These are phyloP conservation scores for Clonostachys rhizophaga DNA, from an alignment of 2,329 filamentous ascomycete species.

Conservation along the genomic window DNA sequence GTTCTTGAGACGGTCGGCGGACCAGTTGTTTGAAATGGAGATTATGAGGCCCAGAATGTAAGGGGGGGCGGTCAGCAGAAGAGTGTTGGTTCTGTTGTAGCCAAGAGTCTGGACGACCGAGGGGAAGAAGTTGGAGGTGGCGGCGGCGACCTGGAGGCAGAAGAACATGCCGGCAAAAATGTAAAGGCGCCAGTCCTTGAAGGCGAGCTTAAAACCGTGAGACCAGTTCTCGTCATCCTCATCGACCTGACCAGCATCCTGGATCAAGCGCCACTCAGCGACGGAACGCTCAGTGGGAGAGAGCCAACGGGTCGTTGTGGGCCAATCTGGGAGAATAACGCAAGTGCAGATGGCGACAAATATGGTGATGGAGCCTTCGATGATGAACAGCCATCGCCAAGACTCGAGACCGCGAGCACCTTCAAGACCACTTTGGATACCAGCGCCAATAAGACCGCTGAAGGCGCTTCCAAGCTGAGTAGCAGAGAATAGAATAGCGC, in stretches of 20 bases:
- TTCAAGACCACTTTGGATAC: conserved; percentile 19
- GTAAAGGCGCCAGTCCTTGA: conserved; percentile 10
- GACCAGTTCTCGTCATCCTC: conserved; percentile 6
- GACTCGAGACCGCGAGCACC: conserved; percentile 46
- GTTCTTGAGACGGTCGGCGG: conserved; percentile 56
- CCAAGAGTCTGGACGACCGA: conserved; percentile 14
- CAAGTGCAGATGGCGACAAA: conserved; percentile 7
- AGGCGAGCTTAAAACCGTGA: conserved; percentile 12
- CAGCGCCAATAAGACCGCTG: conserved; percentile 11
- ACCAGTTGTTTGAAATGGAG: not conserved
- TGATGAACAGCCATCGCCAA: conserved; percentile 63
- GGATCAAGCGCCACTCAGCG: conserved; percentile 22
- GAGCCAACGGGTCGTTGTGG: conserved; percentile 4
- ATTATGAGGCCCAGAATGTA: conserved; percentile 13
- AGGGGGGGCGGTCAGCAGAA: conserved; percentile 16
- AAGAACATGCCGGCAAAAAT: conserved; percentile 1
- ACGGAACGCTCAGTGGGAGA: conserved; percentile 36
- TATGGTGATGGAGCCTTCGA: conserved; percentile 45
- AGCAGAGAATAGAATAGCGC: conserved; percentile 13
- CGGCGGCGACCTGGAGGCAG: not conserved
- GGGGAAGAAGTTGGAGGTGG: conserved; percentile 11
- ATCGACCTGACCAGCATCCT: conserved; percentile 6
- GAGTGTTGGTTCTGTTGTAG: conserved; percentile 8
- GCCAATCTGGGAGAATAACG: conserved; percentile 10
- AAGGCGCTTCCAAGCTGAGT: conserved; percentile 10